These are phyloP conservation scores for Skeletonema tropicum DNA, from an alignment of 108 stramenopile genomes.

Conservation along the genomic window DNA sequence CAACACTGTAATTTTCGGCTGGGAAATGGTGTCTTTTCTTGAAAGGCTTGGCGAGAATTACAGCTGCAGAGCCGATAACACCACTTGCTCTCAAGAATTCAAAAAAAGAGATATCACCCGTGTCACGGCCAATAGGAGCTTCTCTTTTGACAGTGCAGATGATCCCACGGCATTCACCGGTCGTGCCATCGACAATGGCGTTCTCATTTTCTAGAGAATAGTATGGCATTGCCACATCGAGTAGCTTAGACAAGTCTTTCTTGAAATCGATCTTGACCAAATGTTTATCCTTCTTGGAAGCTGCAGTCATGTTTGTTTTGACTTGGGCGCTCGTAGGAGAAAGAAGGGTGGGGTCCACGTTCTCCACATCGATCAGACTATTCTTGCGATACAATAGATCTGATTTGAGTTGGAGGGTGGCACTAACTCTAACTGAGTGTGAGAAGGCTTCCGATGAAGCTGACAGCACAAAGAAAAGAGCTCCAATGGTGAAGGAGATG, in stretches of 20 bases:
- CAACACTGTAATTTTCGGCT: conserved; percentile 16
- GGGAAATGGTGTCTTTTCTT: conserved; percentile 25
- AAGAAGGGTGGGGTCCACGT: neutral
- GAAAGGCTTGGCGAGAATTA: conserved; percentile 18
- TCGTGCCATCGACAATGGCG: conserved; percentile 19
- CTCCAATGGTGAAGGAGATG: neutral
- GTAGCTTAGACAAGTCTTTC: conserved; percentile 21
- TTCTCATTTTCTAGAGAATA: conserved; percentile 43
- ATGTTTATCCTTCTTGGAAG: neutral
- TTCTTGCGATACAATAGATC: neutral
- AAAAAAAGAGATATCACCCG: conserved; percentile 16
- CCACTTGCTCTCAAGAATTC: conserved; percentile 30
- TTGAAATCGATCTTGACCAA: conserved; percentile 16
- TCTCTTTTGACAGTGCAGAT: conserved; percentile 28
- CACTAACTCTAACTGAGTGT: neutral
- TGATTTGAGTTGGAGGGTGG: neutral
- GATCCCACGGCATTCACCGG: conserved; percentile 33
- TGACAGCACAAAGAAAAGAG: neutral
- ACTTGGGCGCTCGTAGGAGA: neutral
- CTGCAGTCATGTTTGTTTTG: neutral
- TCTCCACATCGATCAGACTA: neutral
- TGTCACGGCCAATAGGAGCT: conserved; percentile 29
- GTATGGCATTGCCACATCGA: conserved; percentile 37
- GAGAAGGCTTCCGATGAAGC: neutral
- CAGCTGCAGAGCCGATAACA: conserved; percentile 17